Conservation (phyloP, 176 grass and related monocot genomes). For the Elymus sibiricus region DNA sequence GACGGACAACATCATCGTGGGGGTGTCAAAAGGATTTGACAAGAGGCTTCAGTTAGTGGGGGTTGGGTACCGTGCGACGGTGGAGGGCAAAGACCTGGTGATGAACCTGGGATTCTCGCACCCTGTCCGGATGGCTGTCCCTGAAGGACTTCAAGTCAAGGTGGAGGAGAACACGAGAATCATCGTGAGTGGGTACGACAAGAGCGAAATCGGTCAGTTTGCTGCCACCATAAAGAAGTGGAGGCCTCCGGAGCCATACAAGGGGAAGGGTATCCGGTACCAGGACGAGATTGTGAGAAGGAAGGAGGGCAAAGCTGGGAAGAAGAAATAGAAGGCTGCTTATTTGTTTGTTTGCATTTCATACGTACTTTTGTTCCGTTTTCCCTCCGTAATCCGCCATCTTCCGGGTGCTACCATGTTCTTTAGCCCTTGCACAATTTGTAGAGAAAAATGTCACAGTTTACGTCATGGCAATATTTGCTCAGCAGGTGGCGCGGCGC, state of each 20-base stretch:
- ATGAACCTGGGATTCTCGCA: constrained; percentile 94
- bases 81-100: constrained; percentile 85
- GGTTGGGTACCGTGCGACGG: constrained; percentile 78
- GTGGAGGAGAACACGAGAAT: constrained; percentile 95
- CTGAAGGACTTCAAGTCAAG: constrained; percentile 70
- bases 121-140: constrained; percentile 81
- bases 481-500: too few relatives aligned
- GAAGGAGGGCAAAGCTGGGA: constrained; percentile 98
- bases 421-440: neutral
- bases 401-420: neutral
- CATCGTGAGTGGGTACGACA: constrained; percentile 77
- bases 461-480: neutral
- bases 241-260: constrained; percentile 97
- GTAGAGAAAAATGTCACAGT: neutral
- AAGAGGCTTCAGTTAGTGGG: constrained; percentile 84
- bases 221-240: constrained; percentile 85
- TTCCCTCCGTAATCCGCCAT: constrained; percentile 16
- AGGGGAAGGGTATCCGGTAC: constrained; percentile 92
- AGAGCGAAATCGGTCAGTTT: constrained; percentile 79
- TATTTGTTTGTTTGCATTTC: neutral
- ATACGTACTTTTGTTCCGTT: constrained; percentile 13
- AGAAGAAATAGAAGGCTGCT: constrained; percentile 74
- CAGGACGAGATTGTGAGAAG: constrained; percentile 70
- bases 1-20: constrained; percentile 85
- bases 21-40: constrained; percentile 93